Evolutionary conservation across 352 stramenopile species (phyloP), one percentile per base, ranked within the genome.

Genomic region (Phytophthora hybrid): DNA sequence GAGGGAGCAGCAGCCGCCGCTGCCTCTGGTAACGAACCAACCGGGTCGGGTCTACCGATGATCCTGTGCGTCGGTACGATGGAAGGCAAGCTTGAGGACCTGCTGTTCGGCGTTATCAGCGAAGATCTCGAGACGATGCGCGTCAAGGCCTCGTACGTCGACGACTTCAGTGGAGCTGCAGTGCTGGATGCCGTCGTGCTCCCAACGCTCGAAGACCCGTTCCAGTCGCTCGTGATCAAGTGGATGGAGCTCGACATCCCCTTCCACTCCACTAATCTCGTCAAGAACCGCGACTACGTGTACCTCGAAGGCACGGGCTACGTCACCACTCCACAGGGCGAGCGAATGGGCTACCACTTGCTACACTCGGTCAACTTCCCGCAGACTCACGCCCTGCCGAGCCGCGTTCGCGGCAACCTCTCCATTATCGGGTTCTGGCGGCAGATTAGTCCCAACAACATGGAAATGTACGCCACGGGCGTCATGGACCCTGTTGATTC

Each of bases 371-470:
- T 76, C 1, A 68, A 67, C 31, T 72, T 76, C 51, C 37, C 57
- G 5, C 62, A 76, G 34, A 72, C 69, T 21, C 75, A 78, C 59
- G 23, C 47, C 2, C 32, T 81, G 1, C 77, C 73, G 21, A 82
- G 83, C 55, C 82, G 79, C 4, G 63, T 88, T 7, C 82, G 82
- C 31, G 73, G 78, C 3, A 68, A 81, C 55, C 59, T 88, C 29
- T 90, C 84, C 11, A 76, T 75, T n/a, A 74, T 73, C n/a, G 68
- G 47, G 59, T 79, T 91, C 56, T 91, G 77, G 68, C 80, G 80
- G 0, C 84, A 91, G 63, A 67, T 73, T 16, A 63, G 21, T 1
- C 51, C 69, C 11, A 76, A 80, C 52, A 72, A 59, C 21, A 79
- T 89, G 5, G 78, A 91, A 44, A 62, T 87, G 21, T 87, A 84